These are phyloP conservation scores for Trypanosoma congolense DNA, from an alignment of 208 protist genomes.

Conservation along the genomic window DNA sequence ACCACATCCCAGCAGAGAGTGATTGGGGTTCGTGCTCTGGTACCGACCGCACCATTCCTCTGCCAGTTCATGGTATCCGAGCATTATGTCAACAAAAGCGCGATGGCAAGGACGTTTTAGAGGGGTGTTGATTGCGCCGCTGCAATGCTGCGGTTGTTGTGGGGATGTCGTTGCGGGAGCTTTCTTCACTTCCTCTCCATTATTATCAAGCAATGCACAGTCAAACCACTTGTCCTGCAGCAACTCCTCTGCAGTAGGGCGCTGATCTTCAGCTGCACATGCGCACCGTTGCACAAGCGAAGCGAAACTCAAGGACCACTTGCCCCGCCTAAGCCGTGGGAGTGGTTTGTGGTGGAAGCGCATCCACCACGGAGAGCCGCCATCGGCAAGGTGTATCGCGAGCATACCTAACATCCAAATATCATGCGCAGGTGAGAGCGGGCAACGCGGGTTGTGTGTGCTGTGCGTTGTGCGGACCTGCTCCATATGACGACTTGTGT, in stretches of 20 bases:
- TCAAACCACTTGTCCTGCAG: slow-evolving; percentile 78
- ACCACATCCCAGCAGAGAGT: not conserved
- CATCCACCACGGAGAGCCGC: slow-evolving; percentile 32
- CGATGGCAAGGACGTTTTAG: slow-evolving; percentile 11
- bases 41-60: slow-evolving; percentile 13
- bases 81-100: slow-evolving; percentile 24
- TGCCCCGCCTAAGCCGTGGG: slow-evolving; percentile 27
- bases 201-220: slow-evolving; percentile 31
- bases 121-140: not conserved
- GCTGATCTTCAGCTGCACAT: slow-evolving; percentile 28
- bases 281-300: slow-evolving; percentile 66
- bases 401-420: slow-evolving; percentile 78
- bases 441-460: slow-evolving; percentile 25
- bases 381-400: slow-evolving; percentile 61
- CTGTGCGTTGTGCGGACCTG: slow-evolving; percentile 27
- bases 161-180: not conserved
- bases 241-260: slow-evolving; percentile 50
- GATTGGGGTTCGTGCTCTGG: not conserved
- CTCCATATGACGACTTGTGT: no score
- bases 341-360: slow-evolving; percentile 33
- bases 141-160: slow-evolving; percentile 9
- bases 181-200: not conserved
- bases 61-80: slow-evolving; percentile 24
- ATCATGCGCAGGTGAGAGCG: slow-evolving; percentile 33
- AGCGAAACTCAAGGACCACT: slow-evolving; percentile 41